Percentiles rank a stretch among this genome's conserved stretches.
Evolutionary conservation across 2,329 filamentous ascomycete genomes (phyloP).

Genomic region (Apiospora aurea): DNA sequence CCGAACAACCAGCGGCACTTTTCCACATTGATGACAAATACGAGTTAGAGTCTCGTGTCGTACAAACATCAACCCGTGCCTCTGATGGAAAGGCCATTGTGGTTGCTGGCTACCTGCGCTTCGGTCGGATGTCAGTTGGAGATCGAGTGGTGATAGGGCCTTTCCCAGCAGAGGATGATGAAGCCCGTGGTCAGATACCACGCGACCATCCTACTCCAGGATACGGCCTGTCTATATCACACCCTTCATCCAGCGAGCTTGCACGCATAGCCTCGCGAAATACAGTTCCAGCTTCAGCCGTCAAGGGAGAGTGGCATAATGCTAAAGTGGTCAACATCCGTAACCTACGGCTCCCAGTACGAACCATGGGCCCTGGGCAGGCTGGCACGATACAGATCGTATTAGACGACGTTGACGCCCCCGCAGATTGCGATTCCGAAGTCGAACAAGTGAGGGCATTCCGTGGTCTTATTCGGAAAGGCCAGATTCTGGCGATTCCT

Average conservation of each 20-base stretch:
- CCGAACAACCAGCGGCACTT: slow-evolving; percentile 67
- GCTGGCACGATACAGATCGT: slow-evolving; percentile 88
- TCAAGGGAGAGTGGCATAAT: slow-evolving; percentile 76
- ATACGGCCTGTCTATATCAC: slow-evolving; percentile 59
- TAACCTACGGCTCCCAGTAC: slow-evolving; percentile 85
- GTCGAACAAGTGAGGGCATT: slow-evolving; percentile 41
- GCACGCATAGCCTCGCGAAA: slow-evolving; percentile 60
- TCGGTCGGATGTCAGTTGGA: slow-evolving; percentile 78
- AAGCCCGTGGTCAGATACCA: slow-evolving; percentile 47
- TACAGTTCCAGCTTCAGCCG: slow-evolving; percentile 57
- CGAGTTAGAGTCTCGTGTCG: slow-evolving; percentile 71
- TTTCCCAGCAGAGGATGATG: slow-evolving; percentile 67
- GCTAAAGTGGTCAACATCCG: slow-evolving; percentile 86
- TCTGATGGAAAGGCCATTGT: slow-evolving; percentile 57
- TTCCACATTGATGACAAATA: slow-evolving; percentile 96
- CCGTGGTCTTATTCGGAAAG: slow-evolving; percentile 68
- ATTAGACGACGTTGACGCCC: slow-evolving; percentile 51
- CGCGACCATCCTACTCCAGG: slow-evolving; percentile 56
- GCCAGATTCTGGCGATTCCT: slow-evolving; percentile 79
- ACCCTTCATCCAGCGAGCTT: slow-evolving; percentile 61
- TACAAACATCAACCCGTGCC: slow-evolving; percentile 45
- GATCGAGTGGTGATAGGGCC: slow-evolving; percentile 83
- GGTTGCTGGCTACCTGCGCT: slow-evolving; percentile 83
- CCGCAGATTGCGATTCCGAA: slow-evolving; percentile 36
- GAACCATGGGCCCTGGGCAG: slow-evolving; percentile 77